Evolutionary conservation across 2,329 filamentous ascomycete species (phyloP).

Genomic region (Arthrobotrys iridis): DNA sequence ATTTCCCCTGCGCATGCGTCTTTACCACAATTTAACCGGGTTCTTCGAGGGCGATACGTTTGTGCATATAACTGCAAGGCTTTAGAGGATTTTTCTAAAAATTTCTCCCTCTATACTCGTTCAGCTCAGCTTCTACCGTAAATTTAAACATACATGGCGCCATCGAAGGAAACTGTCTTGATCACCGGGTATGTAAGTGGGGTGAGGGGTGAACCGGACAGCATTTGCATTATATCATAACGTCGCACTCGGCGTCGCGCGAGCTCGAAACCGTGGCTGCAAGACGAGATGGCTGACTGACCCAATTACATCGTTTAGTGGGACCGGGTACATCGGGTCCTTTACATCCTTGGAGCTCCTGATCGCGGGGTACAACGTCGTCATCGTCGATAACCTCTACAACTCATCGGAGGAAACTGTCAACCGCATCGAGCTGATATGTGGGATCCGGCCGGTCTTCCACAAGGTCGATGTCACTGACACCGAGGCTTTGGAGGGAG

Average conservation of each 20-base stretch:
- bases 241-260: too few species aligned
- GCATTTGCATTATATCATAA: constrained; percentile 19
- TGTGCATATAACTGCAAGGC: too few species aligned
- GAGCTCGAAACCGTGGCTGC: constrained; percentile 22
- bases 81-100: too few species aligned
- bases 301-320: constrained; percentile 68
- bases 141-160: constrained; percentile 38
- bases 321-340: constrained; percentile 98
- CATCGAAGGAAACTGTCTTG: constrained; percentile 76
- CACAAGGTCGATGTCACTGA: constrained; percentile 89
- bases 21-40: constrained; percentile 27
- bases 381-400: constrained; percentile 96
- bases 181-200: constrained; percentile 82
- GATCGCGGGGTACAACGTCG: constrained; percentile 92
- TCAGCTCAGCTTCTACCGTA: constrained; percentile 51
- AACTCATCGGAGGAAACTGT: constrained; percentile 92
- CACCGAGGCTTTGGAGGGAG: constrained; percentile 80
- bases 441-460: constrained; percentile 85
- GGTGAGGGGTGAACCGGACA: not conserved
- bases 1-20: constrained; percentile 15
- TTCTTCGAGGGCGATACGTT: constrained; percentile 7
- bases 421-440: constrained; percentile 94
- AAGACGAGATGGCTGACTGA: constrained; percentile 54
- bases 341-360: constrained; percentile 94
- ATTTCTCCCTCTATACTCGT: too few species aligned